Conservation (phyloP, 129 eudicot species). For the Arctium lappa region DNA sequence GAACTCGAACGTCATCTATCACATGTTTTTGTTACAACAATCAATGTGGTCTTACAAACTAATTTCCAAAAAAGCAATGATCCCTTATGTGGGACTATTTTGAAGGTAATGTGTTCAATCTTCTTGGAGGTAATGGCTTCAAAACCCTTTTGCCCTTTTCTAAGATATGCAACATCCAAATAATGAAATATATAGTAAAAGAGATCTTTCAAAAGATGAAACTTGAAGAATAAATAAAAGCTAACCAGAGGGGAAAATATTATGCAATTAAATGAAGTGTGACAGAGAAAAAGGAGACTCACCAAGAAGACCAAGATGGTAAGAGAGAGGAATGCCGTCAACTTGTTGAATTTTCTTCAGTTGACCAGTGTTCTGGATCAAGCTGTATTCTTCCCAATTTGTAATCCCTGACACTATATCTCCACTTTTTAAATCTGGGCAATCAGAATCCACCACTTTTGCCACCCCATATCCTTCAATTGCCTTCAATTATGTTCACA, state of each 20-base stretch:
- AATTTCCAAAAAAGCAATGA: not conserved
- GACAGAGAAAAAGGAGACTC: constrained; percentile 1
- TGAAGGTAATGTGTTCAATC: not conserved
- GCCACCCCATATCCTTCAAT: constrained; percentile 87
- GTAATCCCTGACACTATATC: constrained; percentile 66
- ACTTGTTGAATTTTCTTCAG: constrained; percentile 56
- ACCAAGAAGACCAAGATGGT: constrained; percentile 85
- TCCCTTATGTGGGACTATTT: not conserved
- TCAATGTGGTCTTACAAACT: not conserved
- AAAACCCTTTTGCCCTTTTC: not conserved
- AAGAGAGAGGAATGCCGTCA: constrained; percentile 67
- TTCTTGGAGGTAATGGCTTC: not conserved
- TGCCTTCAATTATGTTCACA: constrained; percentile 30
- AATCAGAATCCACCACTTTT: constrained; percentile 68
- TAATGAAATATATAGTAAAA: not conserved
- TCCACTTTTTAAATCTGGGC: constrained; percentile 65
- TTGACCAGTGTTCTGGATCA: constrained; percentile 45
- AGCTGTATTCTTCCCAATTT: constrained; percentile 88
- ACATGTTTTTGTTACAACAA: too few species aligned
- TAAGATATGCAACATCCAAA: not conserved
- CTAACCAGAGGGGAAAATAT: not conserved
- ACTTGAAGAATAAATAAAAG: not conserved
- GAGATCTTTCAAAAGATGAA: not conserved
- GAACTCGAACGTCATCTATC: not conserved
- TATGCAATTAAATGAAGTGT: not conserved